Base-by-base conservation (phyloP, 1,284 basidiomycete species). In the Spongispora temasekensis region DNA sequence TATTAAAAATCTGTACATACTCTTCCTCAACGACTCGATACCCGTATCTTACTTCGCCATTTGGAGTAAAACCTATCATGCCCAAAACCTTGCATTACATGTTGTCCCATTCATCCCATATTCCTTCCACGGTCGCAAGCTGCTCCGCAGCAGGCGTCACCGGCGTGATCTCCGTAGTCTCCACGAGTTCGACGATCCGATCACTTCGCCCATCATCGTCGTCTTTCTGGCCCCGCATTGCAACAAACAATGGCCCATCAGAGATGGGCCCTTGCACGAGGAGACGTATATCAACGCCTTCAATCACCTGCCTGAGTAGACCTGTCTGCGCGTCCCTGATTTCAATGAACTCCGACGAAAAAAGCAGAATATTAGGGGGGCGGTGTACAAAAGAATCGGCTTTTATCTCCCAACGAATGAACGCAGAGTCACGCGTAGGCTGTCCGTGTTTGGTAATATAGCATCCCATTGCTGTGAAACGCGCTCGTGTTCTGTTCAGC, bases 51-150 rank as follows among this genome's bases (percentile, higher is more conserved):
- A 21, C 28, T 42, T 28, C 28, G 25, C 19, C 25, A 27, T 56
- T 51, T n/a, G 32, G n/a, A 23, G 56, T 27, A 50, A 7, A 56
- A 8, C 52, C 21, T 31, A 15, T 31, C 10, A 35, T 25, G 1
- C 19, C 35, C 19, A 25, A 25, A 27, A n/a, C 34, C n/a, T n/a
- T 21, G 52, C 30, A 50, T 67, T 61, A 84, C 83, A 88, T 51
- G 48, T 30, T 85, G 68, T 90, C 88, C 85, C 88, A 90, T 65
- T 89, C 88, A 52, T 87, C 87, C 89, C 89, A 91, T 53, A 85
- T 64, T 35, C 68, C 70, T 19, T 75, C 75, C 46, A 72, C 64
- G 42, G 64, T 54, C 52, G 75, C 71, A 37, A 67, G 67, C 23
- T 70, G 35, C n/a, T 74, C 66, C 12, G 69, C 64, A 37, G 74